phyloP scores from a whole-genome alignment of 1,284 basidiomycete genomes.

The Porodaedalea pini region DNA sequence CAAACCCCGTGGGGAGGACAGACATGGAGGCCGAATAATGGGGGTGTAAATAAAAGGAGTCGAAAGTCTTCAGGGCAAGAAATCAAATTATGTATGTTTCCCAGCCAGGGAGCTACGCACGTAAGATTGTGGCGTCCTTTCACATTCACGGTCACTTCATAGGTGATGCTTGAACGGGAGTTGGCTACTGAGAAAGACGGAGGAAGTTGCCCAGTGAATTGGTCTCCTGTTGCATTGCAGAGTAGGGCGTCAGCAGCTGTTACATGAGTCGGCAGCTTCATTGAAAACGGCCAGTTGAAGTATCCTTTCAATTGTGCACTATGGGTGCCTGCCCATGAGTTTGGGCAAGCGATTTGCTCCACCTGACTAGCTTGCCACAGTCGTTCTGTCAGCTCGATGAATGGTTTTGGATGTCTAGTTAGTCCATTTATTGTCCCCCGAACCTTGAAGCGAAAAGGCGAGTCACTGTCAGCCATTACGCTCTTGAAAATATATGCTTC shows the following conservation, averaged over 20 bases:
- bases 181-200: neutral
- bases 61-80: neutral
- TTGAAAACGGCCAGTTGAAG: conserved; percentile 11
- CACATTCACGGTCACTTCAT: conserved; percentile 4
- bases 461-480: neutral
- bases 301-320: conserved; percentile 6
- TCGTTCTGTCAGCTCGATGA: neutral
- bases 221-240: neutral
- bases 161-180: conserved; percentile 2
- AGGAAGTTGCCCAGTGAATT: conserved; percentile 1
- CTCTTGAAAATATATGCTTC: neutral
- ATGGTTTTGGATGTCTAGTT: neutral
- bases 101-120: neutral
- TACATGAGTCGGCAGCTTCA: conserved; percentile 4
- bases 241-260: neutral
- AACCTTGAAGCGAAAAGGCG: neutral
- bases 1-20: neutral
- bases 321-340: neutral
- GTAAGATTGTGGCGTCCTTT: conserved; percentile 3
- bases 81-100: neutral
- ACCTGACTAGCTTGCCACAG: conserved; percentile 1
- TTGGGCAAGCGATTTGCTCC: neutral
- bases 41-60: conserved; percentile 8
- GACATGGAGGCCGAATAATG: neutral
- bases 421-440: neutral